phyloP scores from a whole-genome alignment of 2,329 filamentous ascomycete genomes.

The Sarocladium brachiariae region DNA sequence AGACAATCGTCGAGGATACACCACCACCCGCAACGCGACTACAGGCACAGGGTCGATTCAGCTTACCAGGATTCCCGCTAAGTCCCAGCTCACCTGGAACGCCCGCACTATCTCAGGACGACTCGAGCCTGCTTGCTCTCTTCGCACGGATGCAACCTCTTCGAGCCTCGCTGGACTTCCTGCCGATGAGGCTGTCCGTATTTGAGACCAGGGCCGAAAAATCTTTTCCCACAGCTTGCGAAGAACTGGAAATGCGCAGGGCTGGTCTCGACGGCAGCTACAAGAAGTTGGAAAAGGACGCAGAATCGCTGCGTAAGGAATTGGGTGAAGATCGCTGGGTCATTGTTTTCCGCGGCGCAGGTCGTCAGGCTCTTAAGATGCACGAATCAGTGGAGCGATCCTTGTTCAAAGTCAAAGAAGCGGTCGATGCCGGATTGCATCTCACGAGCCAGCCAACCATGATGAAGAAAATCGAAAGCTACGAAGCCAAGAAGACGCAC shows the following conservation, averaged over 20 bases:
- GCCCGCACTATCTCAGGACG: conserved; percentile 61
- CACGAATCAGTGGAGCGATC: conserved; percentile 90
- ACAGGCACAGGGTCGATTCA: conserved; percentile 58
- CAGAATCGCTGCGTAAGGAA: conserved; percentile 81
- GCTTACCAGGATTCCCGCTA: conserved; percentile 56
- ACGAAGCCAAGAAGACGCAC: conserved; percentile 90
- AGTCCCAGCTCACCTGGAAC: conserved; percentile 54
- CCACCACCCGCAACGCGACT: conserved; percentile 48
- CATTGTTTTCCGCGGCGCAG: conserved; percentile 87
- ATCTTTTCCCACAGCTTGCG: conserved; percentile 83
- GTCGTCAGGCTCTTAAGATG: conserved; percentile 90
- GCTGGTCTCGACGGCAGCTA: conserved; percentile 75
- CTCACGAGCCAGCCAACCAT: conserved; percentile 63
- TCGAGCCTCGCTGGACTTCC: conserved; percentile 85
- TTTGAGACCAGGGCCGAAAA: conserved; percentile 72
- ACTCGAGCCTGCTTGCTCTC: conserved; percentile 78
- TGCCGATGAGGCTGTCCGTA: conserved; percentile 87
- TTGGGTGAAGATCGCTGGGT: conserved; percentile 95
- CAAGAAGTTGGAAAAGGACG: conserved; percentile 82
- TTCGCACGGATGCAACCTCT: conserved; percentile 95
- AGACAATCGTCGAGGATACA: conserved; percentile 87
- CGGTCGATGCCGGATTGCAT: conserved; percentile 67
- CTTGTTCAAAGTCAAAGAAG: conserved; percentile 72
- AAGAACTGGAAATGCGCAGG: conserved; percentile 74
- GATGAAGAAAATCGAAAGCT: conserved; percentile 81